Evolutionary conservation across 1,284 basidiomycete genomes (phyloP).

Genomic region (Irpex rosettiformis): DNA sequence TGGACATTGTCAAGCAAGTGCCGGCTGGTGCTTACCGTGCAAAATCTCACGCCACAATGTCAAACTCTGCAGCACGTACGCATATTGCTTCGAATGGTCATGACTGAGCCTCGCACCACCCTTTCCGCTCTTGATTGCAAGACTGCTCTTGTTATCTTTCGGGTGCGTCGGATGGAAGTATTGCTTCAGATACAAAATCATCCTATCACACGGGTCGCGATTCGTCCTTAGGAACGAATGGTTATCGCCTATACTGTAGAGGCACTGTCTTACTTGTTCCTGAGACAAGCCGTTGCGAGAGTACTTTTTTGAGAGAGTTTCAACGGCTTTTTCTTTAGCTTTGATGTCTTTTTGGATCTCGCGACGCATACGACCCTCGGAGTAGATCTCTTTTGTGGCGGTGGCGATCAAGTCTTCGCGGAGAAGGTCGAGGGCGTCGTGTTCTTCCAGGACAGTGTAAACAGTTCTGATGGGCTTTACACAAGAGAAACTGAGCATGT

Average conservation of each 20-base stretch:
- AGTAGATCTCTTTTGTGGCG: constrained; percentile 76
- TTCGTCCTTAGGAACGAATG: constrained; percentile 79
- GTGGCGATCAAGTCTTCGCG: constrained; percentile 67
- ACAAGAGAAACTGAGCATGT: constrained; percentile 71
- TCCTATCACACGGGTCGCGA: constrained; percentile 78
- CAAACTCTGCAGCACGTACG: constrained; percentile 78
- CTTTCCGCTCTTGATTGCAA: constrained; percentile 75
- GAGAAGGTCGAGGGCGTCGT: constrained; percentile 61
- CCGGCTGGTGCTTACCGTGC: constrained; percentile 72
- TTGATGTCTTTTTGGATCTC: constrained; percentile 79
- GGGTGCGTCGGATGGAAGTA: constrained; percentile 71
- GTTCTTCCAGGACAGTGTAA: constrained; percentile 56
- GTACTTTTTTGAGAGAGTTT: constrained; percentile 62
- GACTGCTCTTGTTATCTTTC: constrained; percentile 56
- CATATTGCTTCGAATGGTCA: constrained; percentile 78
- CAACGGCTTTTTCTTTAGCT: constrained; percentile 77
- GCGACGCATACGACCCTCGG: constrained; percentile 64
- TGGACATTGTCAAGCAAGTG: too few relatives aligned
- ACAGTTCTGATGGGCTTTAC: constrained; percentile 74
- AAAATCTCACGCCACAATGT: constrained; percentile 81
- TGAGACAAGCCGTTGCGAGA: constrained; percentile 51
- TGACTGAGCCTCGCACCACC: constrained; percentile 76
- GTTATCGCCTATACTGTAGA: constrained; percentile 83
- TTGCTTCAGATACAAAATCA: constrained; percentile 71
- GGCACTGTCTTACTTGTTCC: constrained; percentile 67